Conservation (phyloP, 164 flowering plant genomes). For the Piper betle region DNA sequence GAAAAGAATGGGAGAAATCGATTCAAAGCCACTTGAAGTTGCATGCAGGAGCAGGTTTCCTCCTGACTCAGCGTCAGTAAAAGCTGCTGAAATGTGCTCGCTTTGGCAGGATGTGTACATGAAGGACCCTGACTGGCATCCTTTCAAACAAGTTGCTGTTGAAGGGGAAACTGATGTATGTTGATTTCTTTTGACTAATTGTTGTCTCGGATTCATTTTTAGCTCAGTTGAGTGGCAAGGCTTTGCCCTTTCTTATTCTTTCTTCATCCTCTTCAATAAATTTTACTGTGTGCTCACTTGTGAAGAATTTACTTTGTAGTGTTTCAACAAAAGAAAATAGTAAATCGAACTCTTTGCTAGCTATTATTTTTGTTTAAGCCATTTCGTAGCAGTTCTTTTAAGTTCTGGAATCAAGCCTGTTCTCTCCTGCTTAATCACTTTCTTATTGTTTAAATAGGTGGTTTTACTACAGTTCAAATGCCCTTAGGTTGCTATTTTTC, state of each 20-base stretch:
- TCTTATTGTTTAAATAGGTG: too few species aligned
- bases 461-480: too few species aligned
- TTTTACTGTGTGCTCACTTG: too few species aligned
- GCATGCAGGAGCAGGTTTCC: constrained; percentile 43
- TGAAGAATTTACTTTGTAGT: too few species aligned
- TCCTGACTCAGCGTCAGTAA: constrained; percentile 39
- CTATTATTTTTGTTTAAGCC: too few species aligned
- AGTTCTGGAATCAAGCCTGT: too few species aligned
- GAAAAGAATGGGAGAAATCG: constrained; percentile 82
- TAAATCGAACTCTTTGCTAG: too few species aligned
- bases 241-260: background rate
- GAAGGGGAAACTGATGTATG: constrained; percentile 34
- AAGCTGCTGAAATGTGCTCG: constrained; percentile 47
- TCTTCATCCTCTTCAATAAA: background rate
- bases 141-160: constrained; percentile 30
- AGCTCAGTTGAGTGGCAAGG: too few species aligned
- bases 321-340: too few species aligned
- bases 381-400: too few species aligned
- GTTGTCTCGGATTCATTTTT: constrained; percentile 23
- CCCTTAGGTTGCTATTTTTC: background rate
- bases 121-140: constrained; percentile 72
- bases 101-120: constrained; percentile 53
- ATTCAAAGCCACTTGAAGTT: constrained; percentile 41
- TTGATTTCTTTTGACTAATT: background rate
- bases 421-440: too few species aligned